Base-by-base conservation (phyloP, 306 rosid species). In the Sicyos edulis region DNA sequence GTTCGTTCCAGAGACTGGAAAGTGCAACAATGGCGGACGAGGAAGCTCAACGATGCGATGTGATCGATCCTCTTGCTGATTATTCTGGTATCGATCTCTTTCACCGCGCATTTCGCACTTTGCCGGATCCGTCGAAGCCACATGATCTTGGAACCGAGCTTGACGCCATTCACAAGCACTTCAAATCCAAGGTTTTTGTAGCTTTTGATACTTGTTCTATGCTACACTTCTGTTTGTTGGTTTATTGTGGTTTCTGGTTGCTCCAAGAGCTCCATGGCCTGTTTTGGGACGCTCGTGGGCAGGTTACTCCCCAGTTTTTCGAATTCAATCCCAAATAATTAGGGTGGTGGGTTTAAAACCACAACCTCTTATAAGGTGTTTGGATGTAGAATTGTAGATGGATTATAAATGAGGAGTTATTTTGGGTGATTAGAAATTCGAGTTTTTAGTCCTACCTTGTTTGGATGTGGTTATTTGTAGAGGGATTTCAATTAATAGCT, bases 1-100 rank as follows among this genome's bases (percentile, higher is more conserved):
- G 61, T 3, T 21, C 22, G 81, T 83, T 61, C 70, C 59, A n/a
- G 17, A 19, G 58, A 4, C 1, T 42, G 32, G 11, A 57, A 9
- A 54, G 45, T n/a, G 49, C 16, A 32, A 55, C 44, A 63, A 85
- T 82, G 89, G 84, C 60, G 85, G 76, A 37, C 17, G 75, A 82
- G 42, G 40, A 82, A 32, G 29, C 66, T 74, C 79, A 52, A 54
- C 56, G 20, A 63, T 79, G 63, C 67, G 71, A 55, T 29, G 54
- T 29, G 17, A 64, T 66, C 17, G 91, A 92, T 76, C 95, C 96
- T 64, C 88, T 92, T 42, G 76, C 73, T 1, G 73, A 82, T 50
- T 86, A 69, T 63, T 74, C 82, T 57, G 96, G 89, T 7, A 85
- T 88, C 40, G 61, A 83, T 4, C 87, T 89, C 80, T 88, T 92